Base-by-base conservation (phyloP, 2,329 filamentous ascomycete genomes). In the Alternaria consortialis region DNA sequence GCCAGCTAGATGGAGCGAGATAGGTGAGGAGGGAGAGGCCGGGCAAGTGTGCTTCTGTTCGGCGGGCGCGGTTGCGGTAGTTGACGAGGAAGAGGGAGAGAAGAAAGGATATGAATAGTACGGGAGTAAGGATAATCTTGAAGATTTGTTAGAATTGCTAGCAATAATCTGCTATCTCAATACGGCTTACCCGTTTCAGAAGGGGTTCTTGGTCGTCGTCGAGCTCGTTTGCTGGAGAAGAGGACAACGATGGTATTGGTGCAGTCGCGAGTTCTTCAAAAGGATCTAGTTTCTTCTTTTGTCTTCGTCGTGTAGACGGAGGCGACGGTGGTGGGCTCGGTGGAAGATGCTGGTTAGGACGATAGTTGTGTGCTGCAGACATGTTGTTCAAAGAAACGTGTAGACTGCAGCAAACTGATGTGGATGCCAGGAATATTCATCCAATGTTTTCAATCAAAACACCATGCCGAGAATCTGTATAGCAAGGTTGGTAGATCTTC, bases 61-160 rank as follows among this genome's bases (percentile, higher is more conserved):
- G 88, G 82, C 76, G 82, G 72, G 70, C 82, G 71, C 69, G 86
- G 78, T 83, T 87, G 59, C 82, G 82, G 52, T 84, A 79, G 79
- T 91, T 88, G 43, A 91, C 84, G 53, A 90, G 76, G 72, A 84
- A 83, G 46, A 91, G 84, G 2, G 89, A 91, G 65, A 91, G 46
- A 42, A 92, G 75, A 77, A 91, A 91, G 23, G 87, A 85, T 52
- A 87, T 80, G 74, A 91, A 86, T 65, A 87, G 83, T 63, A 91
- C 67, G 7, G 90, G 88, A 0, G 88, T 89, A 78, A 90, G 82
- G 67, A 91, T 62, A 60, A 81, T 69, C 79, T 79, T 53, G 57
- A 34, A 13, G 8, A 4, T 31, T 8, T 25, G 31, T 58, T 25
- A 53, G 34, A 11, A n/a, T 37, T 1, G 4, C 29, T 36, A 12